A percentile compares a stretch with the other conserved stretches of the same genome.
These are phyloP conservation scores for Trichosporon inkin DNA, from an alignment of 1,284 basidiomycete genomes.

Conservation along the genomic window DNA sequence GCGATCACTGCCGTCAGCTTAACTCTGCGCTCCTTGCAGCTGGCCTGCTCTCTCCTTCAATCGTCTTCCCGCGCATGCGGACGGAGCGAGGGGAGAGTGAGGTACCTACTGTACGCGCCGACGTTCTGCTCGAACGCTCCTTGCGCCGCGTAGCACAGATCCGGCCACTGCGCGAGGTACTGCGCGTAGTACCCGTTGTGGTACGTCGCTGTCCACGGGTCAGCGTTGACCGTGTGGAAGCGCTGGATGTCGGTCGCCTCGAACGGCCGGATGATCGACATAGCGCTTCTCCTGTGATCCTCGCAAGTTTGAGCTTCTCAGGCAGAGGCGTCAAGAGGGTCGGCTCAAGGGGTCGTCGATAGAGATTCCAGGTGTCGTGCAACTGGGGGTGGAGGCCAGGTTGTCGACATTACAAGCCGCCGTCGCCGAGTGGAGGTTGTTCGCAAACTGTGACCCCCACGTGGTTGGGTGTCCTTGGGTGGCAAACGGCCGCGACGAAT, in stretches of 20 bases:
- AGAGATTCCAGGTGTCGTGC: too few relatives aligned
- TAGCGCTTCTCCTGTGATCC: constrained; percentile 18
- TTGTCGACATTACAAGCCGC: too few relatives aligned
- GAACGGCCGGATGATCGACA: constrained; percentile 54
- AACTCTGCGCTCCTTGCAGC: too few relatives aligned
- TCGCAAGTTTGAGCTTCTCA: not conserved
- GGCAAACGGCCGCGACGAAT: constrained; percentile 2
- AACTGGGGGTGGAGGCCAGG: too few relatives aligned
- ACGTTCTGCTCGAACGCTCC: constrained; percentile 27
- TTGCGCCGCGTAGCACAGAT: constrained; percentile 36
- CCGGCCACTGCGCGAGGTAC: constrained; percentile 47
- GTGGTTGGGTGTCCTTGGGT: not conserved
- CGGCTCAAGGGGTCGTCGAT: too few relatives aligned
- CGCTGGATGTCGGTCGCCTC: constrained; percentile 51
- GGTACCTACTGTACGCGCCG: constrained; percentile 40
- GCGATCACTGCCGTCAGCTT: constrained; percentile 39
- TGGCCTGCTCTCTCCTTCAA: too few relatives aligned
- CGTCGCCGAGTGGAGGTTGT: too few relatives aligned
- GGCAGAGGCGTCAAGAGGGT: too few relatives aligned
- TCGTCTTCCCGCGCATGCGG: too few relatives aligned
- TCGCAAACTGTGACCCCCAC: too few relatives aligned
- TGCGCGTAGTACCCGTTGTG: constrained; percentile 44
- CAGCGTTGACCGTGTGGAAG: constrained; percentile 54
- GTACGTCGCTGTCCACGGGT: constrained; percentile 56
- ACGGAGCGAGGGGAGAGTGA: not conserved